Percentiles rank a stretch among this genome's conserved stretches.
phyloP scores from a whole-genome alignment of 1,284 basidiomycete genomes.

The Cryptococcus sp. region DNA sequence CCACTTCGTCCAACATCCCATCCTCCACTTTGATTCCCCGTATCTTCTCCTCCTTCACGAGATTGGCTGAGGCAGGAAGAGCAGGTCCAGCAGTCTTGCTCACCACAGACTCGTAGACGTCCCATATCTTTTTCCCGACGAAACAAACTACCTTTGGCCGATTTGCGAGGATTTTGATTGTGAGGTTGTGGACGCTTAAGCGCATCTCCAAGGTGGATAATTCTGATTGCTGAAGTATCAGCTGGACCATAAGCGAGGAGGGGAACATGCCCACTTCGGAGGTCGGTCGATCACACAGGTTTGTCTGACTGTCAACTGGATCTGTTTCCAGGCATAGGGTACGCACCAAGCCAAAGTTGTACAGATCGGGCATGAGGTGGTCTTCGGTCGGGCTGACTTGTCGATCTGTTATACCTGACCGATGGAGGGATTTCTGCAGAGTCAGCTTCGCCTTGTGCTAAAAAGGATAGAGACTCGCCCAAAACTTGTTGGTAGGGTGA shows the following conservation, averaged over 20 bases:
- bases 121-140: slow-evolving; percentile 66
- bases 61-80: background rate
- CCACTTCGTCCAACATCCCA: background rate
- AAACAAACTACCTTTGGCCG: slow-evolving; percentile 63
- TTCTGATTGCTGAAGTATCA: slow-evolving; percentile 54
- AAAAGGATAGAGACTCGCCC: slow-evolving; percentile 31
- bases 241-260: background rate
- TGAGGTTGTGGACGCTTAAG: slow-evolving; percentile 51
- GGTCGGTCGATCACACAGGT: slow-evolving; percentile 58
- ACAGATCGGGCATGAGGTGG: slow-evolving; percentile 25
- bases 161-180: slow-evolving; percentile 55
- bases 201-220: slow-evolving; percentile 55
- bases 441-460: background rate
- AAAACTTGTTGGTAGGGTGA: slow-evolving; percentile 58
- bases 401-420: slow-evolving; percentile 55
- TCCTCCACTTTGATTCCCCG: background rate
- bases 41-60: background rate
- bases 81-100: slow-evolving; percentile 21
- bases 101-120: slow-evolving; percentile 50
- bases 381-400: slow-evolving; percentile 40
- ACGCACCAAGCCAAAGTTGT: slow-evolving; percentile 54
- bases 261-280: slow-evolving; percentile 49
- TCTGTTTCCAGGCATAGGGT: too few relatives aligned
- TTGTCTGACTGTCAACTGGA: slow-evolving; percentile 49
- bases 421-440: slow-evolving; percentile 54